Base-by-base conservation (phyloP, 371 early-diverging fungal species). In the Mortierella polycephala region DNA sequence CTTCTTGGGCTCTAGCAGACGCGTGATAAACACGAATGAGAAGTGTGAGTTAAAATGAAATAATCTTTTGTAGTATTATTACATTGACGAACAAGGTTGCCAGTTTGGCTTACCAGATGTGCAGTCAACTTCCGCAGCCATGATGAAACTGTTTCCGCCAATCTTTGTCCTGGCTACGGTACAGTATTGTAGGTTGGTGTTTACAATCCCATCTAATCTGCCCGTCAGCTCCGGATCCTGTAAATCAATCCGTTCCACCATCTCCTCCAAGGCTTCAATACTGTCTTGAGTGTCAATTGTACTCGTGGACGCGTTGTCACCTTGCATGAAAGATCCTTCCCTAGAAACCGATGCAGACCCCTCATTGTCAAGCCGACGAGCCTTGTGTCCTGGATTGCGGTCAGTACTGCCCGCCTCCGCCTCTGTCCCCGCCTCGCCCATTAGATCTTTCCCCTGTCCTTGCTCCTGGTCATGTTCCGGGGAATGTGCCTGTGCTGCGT, bases 101-200 rank as follows among this genome's bases (percentile, higher is more conserved):
- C 50, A 30, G 21, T 0, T 42, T 11, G 30, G 9, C 30, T 69
- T 85, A 77, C 90, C 85, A 69, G 81, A 70, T 12, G 90, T 84
- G 76, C 97, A 98, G 75, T 97, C 97, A 8, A 97, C 95, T 67
- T 98, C 98, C 2, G 95, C 98, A 1, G 96, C 98, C 84, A 96
- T 89, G 11, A 97, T 82, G 7, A 97, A 64, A 5, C 86, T 82
- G 57, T 88, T 85, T 1, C 67, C 67, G 0, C 96, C 96, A 1
- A 97, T 79, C 64, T 84, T 88, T 0, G 96, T 94, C 62, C 86
- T 87, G 18, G 93, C 91, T n/a, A 96, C 91, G 5, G 92, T 88
- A 76, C 96, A 96, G 74, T 92, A 96, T 77, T 98, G 96, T 0
- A 88, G 69, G 70, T 96, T 93, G 30, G 93, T 95, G 64, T 97